Percentiles rank a stretch among this genome's conserved stretches.
phyloP scores from a whole-genome alignment of 2,329 filamentous ascomycete species.

The Colletotrichum sp. region DNA sequence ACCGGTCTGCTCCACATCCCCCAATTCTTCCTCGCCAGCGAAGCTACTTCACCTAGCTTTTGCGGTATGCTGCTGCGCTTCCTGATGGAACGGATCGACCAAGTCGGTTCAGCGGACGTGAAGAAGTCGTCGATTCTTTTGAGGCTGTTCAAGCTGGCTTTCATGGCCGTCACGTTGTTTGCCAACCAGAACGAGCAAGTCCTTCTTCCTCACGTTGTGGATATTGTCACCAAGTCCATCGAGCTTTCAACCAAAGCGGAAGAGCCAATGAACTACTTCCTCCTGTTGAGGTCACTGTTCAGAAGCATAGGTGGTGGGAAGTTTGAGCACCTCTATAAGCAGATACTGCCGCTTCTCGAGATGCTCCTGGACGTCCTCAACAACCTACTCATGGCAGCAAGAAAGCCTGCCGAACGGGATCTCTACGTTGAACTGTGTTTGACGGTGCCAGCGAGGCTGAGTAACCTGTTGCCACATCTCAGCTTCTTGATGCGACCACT shows the following conservation, averaged over 20 bases:
- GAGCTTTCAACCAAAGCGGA: slow-evolving; percentile 94
- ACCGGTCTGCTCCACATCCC: slow-evolving; percentile 92
- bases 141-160: slow-evolving; percentile 95
- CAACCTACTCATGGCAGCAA: slow-evolving; percentile 87
- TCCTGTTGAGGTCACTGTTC: slow-evolving; percentile 90
- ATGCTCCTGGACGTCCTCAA: slow-evolving; percentile 98
- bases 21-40: slow-evolving; percentile 98
- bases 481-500: slow-evolving; percentile 97
- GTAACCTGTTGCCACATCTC: slow-evolving; percentile 92
- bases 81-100: slow-evolving; percentile 93
- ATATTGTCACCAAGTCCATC: slow-evolving; percentile 97
- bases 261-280: slow-evolving; percentile 98
- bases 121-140: slow-evolving; percentile 93
- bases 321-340: slow-evolving; percentile 98
- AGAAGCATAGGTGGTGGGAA: slow-evolving; percentile 95
- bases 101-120: slow-evolving; percentile 90
- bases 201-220: slow-evolving; percentile 91
- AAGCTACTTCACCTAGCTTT: slow-evolving; percentile 96
- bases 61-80: slow-evolving; percentile 98
- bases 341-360: slow-evolving; percentile 92
- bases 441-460: slow-evolving; percentile 92
- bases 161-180: slow-evolving; percentile 99
- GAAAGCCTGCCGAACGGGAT: slow-evolving; percentile 89
- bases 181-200: slow-evolving; percentile 95
- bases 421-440: slow-evolving; percentile 96